These are phyloP conservation scores for Irpex sp. DNA, from an alignment of 1,284 basidiomycete genomes.

Conservation along the genomic window DNA sequence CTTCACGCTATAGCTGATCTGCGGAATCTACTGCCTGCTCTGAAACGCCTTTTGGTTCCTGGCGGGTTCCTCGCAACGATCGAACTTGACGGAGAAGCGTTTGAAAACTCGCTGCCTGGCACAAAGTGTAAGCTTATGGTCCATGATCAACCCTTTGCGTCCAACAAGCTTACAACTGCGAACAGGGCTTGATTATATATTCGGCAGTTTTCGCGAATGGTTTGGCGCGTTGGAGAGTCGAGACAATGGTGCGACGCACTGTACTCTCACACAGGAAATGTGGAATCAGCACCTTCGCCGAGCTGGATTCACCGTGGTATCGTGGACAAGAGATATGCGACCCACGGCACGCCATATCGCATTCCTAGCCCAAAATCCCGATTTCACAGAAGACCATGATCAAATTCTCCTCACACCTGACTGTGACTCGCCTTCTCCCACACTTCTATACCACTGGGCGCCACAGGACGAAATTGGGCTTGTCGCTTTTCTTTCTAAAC, in stretches of 20 bases:
- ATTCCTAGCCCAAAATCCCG: constrained; percentile 3
- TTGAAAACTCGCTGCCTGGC: constrained; percentile 2
- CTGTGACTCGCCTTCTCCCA: background rate
- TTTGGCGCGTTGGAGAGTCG: constrained; percentile 12
- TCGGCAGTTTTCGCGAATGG: constrained; percentile 19
- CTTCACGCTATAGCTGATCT: constrained; percentile 17
- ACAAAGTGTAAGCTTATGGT: constrained; percentile 7
- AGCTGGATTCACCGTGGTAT: constrained; percentile 3
- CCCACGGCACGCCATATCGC: constrained; percentile 3
- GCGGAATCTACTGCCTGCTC: constrained; percentile 8
- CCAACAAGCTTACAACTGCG: background rate
- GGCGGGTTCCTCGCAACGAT: constrained; percentile 18
- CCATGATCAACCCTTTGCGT: background rate
- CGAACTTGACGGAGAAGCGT: constrained; percentile 17
- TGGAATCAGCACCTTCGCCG: constrained; percentile 9
- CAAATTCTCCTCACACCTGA: background rate
- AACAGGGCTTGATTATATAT: constrained; percentile 17
- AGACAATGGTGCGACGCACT: constrained; percentile 7
- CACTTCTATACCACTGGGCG: constrained; percentile 7
- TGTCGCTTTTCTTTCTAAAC: constrained; percentile 8
- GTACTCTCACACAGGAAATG: constrained; percentile 10
- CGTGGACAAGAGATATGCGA: background rate
- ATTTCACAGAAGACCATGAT: background rate
- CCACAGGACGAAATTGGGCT: constrained; percentile 13
- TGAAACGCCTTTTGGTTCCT: constrained; percentile 17